phyloP scores from a whole-genome alignment of 176 grass and related monocot species.

The Chrysopogon serrulatus region DNA sequence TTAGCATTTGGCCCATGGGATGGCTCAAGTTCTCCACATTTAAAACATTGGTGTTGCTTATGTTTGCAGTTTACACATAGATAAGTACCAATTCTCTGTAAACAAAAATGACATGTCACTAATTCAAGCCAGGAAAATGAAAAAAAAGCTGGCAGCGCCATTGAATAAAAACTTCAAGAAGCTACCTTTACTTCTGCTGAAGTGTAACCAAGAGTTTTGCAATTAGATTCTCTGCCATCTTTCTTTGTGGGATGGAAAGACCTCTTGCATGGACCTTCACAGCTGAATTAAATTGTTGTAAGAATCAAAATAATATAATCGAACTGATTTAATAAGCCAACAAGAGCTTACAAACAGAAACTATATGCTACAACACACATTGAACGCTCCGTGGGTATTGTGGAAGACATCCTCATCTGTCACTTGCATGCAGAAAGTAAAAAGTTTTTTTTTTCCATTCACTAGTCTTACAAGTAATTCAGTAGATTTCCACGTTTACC shows the following conservation, averaged over 20 bases:
- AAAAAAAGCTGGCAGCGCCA: neutral
- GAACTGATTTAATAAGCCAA: neutral
- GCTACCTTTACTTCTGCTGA: conserved; percentile 47
- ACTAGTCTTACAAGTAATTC: neutral
- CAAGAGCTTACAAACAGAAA: neutral
- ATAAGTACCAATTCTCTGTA: conserved; percentile 49
- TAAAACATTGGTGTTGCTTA: conserved; percentile 80
- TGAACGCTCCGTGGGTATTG: neutral
- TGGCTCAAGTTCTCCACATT: conserved; percentile 59
- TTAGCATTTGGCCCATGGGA: conserved; percentile 66
- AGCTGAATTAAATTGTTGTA: conserved; percentile 44
- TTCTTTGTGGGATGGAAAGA: conserved; percentile 61
- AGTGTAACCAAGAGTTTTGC: conserved; percentile 57
- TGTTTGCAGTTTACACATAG: conserved; percentile 63
- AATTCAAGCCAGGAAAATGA: conserved; percentile 2
- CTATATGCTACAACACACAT: neutral
- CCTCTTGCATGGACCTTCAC: conserved; percentile 65
- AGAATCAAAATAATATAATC: neutral
- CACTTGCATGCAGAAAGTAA: neutral
- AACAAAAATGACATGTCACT: neutral
- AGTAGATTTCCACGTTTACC: neutral
- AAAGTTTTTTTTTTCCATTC: neutral
- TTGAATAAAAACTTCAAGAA: neutral
- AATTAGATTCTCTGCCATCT: conserved; percentile 51
- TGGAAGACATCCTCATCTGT: neutral